Evolutionary conservation across 768 basidiomycete species (phyloP).

Genomic region (Strobilomyces dryophilus): DNA sequence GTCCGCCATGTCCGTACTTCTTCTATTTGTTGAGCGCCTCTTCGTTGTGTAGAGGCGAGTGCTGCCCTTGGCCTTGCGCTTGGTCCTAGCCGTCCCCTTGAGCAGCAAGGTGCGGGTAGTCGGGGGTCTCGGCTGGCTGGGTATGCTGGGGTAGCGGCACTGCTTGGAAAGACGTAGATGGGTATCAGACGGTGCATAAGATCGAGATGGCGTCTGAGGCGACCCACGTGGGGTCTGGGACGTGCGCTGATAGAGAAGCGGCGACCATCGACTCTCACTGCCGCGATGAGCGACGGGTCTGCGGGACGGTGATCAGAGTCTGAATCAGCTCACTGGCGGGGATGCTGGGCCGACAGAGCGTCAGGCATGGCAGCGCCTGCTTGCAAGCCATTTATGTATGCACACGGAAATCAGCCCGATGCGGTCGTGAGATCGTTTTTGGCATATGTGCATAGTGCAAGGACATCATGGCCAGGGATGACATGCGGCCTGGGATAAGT

Average conservation of each 20-base stretch:
- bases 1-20: slow-evolving; percentile 33
- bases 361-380: slow-evolving; percentile 24
- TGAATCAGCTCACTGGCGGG: slow-evolving; percentile 45
- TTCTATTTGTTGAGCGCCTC: slow-evolving; percentile 47
- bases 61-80: background rate
- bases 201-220: no score
- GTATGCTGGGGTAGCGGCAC: slow-evolving; percentile 3
- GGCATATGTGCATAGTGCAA: slow-evolving; percentile 28
- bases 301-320: background rate
- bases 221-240: slow-evolving; percentile 37
- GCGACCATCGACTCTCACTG: slow-evolving; percentile 46
- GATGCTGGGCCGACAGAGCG: slow-evolving; percentile 32
- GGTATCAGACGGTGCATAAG: background rate
- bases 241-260: slow-evolving; percentile 44
- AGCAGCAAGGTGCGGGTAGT: slow-evolving; percentile 54
- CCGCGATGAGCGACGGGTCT: background rate
- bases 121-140: slow-evolving; percentile 24
- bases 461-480: slow-evolving; percentile 27
- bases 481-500: slow-evolving; percentile 24
- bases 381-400: background rate
- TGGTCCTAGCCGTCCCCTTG: slow-evolving; percentile 34
- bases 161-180: background rate
- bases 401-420: slow-evolving; percentile 1
- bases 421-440: slow-evolving; percentile 24
- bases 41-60: slow-evolving; percentile 39